Percentiles rank a stretch among this genome's conserved stretches.
These are phyloP conservation scores for Akebia trifoliata DNA, from an alignment of 164 flowering plant species.

Conservation along the genomic window DNA sequence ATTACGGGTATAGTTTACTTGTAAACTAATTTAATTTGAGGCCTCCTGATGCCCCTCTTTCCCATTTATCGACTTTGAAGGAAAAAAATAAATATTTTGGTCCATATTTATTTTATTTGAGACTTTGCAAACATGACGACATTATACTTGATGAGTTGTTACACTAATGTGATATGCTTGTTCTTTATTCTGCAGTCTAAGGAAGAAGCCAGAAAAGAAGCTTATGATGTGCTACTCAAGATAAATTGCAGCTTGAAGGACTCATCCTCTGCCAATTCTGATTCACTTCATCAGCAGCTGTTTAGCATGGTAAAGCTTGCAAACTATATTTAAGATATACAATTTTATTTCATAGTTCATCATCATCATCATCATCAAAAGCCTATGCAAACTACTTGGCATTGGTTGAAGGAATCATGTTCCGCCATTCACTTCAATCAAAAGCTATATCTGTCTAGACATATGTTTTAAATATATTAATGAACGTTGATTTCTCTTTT, in stretches of 20 bases:
- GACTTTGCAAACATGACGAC: background rate
- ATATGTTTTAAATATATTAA: too few species aligned
- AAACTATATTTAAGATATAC: background rate
- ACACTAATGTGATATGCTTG: background rate
- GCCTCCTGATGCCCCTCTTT: too few species aligned
- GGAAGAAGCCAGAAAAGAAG: conserved; percentile 63
- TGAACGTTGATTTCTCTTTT: too few species aligned
- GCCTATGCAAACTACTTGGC: too few species aligned
- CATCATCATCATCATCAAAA: too few species aligned
- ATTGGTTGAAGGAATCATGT: too few species aligned
- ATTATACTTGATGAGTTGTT: background rate
- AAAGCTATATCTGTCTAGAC: too few species aligned
- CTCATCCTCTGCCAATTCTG: conserved; percentile 25
- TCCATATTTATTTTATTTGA: background rate
- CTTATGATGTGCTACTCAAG: conserved; percentile 63
- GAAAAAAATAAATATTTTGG: background rate
- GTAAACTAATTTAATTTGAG: too few species aligned
- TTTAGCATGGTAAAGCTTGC: conserved; percentile 55
- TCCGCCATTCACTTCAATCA: too few species aligned
- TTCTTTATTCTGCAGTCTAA: conserved; percentile 37
- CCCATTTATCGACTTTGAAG: too few species aligned
- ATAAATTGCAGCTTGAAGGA: conserved; percentile 51
- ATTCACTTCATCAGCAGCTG: conserved; percentile 43
- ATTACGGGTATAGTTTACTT: too few species aligned
- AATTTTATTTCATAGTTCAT: background rate